Evolutionary conservation across 768 basidiomycete species (phyloP), one percentile per base, ranked within the genome.

Genomic region (Pholiota microspora): DNA sequence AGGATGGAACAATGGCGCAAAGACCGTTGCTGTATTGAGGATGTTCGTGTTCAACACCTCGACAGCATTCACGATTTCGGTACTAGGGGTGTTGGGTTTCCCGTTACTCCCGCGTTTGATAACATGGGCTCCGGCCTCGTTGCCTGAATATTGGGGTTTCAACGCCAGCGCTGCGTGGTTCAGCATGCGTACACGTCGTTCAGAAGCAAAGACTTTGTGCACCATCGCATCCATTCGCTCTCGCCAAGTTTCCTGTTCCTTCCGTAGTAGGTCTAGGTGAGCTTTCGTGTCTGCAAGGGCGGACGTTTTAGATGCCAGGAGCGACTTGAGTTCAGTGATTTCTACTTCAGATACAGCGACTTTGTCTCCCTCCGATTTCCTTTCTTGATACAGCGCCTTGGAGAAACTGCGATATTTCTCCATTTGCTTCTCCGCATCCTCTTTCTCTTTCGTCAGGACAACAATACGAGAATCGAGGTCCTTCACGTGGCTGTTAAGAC

Each of bases 181-280:
- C 8, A 52, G 23, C 38, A 42, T 28, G 24, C 51, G 51, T 12
- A 42, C 21, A 10, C 42, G 51, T 18, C 51, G 51, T 40, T 52
- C 51, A 16, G 51, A 16, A 9, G 38, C 24, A 16, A 32, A 25
- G 13, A 40, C 21, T 7, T 29, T 42, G 28, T 52, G 16, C 1
- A 27, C n/a, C 38, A 52, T 25, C 38, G 28, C 28, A 25, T 52
- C 51, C 40, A 52, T 42, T 4, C 42, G 25, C 12, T 31, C 40
- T 31, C 28, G 51, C 51, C 51, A 52, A 18, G n/a, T 44, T 15
- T 21, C 27, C 36, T 52, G 36, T 27, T 52, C 51, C 23, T 34
- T 21, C 4, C 25, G 16, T n/a, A 49, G 8, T 4, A 27, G n/a
- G 1, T 13, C 5, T 12, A 49, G n/a, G 13, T 25, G 34, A n/a